A percentile compares a stretch with the other conserved stretches of the same genome.
Evolutionary conservation across 176 grass and related monocot species (phyloP).

Genomic region (Neostapfia colusana): DNA sequence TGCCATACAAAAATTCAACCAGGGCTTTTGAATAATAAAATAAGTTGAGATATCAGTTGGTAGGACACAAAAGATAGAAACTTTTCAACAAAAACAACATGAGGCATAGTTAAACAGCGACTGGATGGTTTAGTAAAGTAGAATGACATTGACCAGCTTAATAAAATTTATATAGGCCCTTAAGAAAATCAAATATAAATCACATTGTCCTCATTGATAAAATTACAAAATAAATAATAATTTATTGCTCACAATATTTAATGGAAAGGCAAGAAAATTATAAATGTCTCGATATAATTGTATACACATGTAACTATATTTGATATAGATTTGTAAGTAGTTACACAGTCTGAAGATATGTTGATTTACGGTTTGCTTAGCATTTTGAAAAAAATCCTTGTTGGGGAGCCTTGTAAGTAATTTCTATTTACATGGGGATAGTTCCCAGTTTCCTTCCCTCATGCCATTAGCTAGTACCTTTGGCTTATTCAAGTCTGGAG

Average conservation of each 20-base stretch:
- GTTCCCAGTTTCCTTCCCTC: too few species aligned
- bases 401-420: too few species aligned
- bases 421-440: too few species aligned
- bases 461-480: too few species aligned
- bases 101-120: conserved; percentile 10
- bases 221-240: background rate
- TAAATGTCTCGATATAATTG: too few species aligned
- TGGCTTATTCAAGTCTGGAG: too few species aligned
- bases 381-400: too few species aligned
- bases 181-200: background rate
- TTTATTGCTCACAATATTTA: background rate
- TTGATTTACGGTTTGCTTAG: too few species aligned
- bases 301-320: too few species aligned
- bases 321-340: too few species aligned
- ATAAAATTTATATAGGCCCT: background rate
- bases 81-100: background rate
- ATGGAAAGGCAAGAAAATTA: background rate
- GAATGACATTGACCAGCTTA: conserved; percentile 25
- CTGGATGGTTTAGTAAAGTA: background rate
- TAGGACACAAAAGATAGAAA: background rate
- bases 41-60: background rate
- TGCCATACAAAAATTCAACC: background rate
- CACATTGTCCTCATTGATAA: background rate
- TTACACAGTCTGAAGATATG: too few species aligned
- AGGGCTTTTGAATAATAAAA: background rate